These are phyloP conservation scores for Exophiala lecanii-corni DNA, from an alignment of 2,329 filamentous ascomycete genomes.

Conservation along the genomic window DNA sequence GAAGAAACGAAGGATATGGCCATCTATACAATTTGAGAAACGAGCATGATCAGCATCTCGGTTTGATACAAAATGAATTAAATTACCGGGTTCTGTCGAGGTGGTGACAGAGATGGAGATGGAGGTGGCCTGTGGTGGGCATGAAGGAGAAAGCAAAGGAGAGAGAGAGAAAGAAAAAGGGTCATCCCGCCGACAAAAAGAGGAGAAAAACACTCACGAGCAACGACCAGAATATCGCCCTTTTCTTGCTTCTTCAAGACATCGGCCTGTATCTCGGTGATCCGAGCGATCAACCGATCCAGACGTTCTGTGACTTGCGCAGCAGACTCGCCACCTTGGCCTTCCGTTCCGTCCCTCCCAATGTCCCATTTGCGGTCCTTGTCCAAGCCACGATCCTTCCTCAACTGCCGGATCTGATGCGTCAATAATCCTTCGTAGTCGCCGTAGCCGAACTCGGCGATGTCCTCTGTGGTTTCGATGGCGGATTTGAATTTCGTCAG, in stretches of 20 bases:
- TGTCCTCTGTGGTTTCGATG: slow-evolving; percentile 38
- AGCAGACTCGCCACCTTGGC: slow-evolving; percentile 34
- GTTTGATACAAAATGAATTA: too few relatives aligned
- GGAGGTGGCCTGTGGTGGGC: too few relatives aligned
- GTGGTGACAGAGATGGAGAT: too few relatives aligned
- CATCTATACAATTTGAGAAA: slow-evolving; percentile 34
- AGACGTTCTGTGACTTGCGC: slow-evolving; percentile 39
- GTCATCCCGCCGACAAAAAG: too few relatives aligned
- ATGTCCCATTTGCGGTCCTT: slow-evolving; percentile 51
- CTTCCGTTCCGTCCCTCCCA: slow-evolving; percentile 56
- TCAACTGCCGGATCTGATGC: slow-evolving; percentile 45
- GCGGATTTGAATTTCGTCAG: slow-evolving; percentile 22
- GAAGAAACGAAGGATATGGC: slow-evolving; percentile 44
- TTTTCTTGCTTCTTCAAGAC: slow-evolving; percentile 12
- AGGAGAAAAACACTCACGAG: slow-evolving; percentile 1
- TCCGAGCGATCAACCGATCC: slow-evolving; percentile 40
- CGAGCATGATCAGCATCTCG: slow-evolving; percentile 7
- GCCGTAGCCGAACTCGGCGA: slow-evolving; percentile 61
- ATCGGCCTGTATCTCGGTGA: slow-evolving; percentile 36
- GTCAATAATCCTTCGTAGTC: slow-evolving; percentile 56
- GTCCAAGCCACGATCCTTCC: slow-evolving; percentile 48
- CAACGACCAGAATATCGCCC: slow-evolving; percentile 17
- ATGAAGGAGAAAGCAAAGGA: too few relatives aligned
- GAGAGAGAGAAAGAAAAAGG: too few relatives aligned
- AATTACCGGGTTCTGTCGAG: too few relatives aligned